Conservation (phyloP, 345 rosid genomes). For the Heritiera littoralis region DNA sequence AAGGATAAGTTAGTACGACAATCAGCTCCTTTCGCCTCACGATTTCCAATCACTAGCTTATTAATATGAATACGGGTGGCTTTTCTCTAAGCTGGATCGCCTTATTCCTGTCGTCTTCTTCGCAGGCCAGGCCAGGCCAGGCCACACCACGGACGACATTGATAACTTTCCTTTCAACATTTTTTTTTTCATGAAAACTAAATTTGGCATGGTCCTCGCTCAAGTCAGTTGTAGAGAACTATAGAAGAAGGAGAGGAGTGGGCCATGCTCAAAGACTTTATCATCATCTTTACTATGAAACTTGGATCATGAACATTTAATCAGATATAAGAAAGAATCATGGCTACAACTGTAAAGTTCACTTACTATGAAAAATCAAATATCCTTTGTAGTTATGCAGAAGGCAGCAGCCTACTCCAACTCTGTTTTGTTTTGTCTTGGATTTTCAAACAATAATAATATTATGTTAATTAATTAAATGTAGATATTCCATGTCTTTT, state of each 20-base stretch:
- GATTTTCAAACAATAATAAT: slow-evolving; percentile 6
- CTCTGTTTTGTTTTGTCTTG: slow-evolving; percentile 24
- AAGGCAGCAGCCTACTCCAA: slow-evolving; percentile 27
- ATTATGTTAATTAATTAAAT: neutral
- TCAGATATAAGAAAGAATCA: slow-evolving; percentile 23
- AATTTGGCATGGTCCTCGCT: neutral
- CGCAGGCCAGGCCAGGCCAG: neutral
- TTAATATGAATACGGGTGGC: neutral
- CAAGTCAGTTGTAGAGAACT: slow-evolving; percentile 7
- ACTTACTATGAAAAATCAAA: slow-evolving; percentile 6
- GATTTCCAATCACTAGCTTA: neutral
- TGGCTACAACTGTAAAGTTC: slow-evolving; percentile 43
- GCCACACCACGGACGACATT: neutral
- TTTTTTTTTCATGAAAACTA: neutral
- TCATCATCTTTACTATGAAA: neutral
- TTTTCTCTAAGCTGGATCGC: slow-evolving; percentile 9
- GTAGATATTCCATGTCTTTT: neutral
- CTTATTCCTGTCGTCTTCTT: neutral
- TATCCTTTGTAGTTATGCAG: neutral
- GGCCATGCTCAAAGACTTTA: neutral
- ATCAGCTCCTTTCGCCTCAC: neutral
- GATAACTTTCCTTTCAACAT: neutral
- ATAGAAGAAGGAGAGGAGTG: neutral
- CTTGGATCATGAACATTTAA: slow-evolving; percentile 9
- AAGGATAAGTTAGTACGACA: neutral